phyloP scores from a whole-genome alignment of 306 rosid species.

The Alnus glutinosa region DNA sequence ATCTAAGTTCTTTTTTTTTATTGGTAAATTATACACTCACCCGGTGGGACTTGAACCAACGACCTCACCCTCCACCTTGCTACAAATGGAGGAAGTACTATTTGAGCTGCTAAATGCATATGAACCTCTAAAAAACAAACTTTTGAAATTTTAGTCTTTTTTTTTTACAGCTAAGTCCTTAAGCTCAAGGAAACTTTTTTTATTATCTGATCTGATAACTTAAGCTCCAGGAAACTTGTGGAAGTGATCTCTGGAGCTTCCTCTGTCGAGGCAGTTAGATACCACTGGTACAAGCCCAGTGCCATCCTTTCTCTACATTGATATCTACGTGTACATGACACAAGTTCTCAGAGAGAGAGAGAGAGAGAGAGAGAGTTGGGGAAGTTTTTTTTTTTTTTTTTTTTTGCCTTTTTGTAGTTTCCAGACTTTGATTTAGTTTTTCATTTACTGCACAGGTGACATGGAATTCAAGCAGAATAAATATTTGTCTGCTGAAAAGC shows the following conservation, averaged over 20 bases:
- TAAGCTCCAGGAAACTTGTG: conserved; percentile 18
- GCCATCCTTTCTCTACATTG: conserved; percentile 3
- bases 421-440: conserved; percentile 25
- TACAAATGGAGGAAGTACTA: too few species aligned
- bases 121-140: neutral
- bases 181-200: neutral
- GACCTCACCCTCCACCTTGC: too few species aligned
- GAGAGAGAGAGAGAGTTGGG: neutral
- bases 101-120: conserved; percentile 6
- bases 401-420: conserved; percentile 12
- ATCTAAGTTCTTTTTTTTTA: neutral
- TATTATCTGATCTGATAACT: conserved; percentile 5
- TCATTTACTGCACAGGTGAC: conserved; percentile 76
- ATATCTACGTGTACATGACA: neutral
- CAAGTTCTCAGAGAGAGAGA: too few species aligned
- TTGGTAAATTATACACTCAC: too few species aligned
- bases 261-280: neutral
- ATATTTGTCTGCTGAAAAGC: conserved; percentile 77
- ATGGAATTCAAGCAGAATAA: conserved; percentile 95
- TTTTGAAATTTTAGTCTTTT: neutral
- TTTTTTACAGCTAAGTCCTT: conserved; percentile 9
- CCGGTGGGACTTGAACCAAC: too few species aligned
- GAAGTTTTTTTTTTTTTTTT: neutral
- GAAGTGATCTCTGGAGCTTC: conserved; percentile 8
- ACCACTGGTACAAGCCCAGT: neutral